phyloP scores from a whole-genome alignment of 2,329 filamentous ascomycete genomes.

The Aspergillus transmontanensis region DNA sequence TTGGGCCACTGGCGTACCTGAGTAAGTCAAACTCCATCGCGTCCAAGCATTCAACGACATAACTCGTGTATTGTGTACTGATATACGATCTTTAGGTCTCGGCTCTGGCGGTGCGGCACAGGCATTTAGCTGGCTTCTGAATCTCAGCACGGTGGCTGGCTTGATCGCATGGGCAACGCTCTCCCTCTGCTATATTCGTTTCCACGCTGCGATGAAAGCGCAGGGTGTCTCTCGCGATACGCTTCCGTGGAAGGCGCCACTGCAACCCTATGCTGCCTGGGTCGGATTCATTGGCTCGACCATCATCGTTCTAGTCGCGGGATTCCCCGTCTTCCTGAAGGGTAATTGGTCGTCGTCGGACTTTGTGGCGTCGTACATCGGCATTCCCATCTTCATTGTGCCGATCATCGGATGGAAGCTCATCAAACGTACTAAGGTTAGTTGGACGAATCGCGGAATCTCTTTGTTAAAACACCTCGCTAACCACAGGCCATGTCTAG shows the following conservation, averaged over 20 bases:
- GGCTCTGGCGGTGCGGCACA: constrained; percentile 37
- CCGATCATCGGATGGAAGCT: constrained; percentile 49
- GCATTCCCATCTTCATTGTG: constrained; percentile 46
- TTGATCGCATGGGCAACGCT: constrained; percentile 53
- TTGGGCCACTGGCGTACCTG: constrained; percentile 47
- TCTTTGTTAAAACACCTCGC: background rate
- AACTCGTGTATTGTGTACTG: background rate
- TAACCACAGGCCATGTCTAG: constrained; percentile 11
- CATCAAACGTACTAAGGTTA: constrained; percentile 39
- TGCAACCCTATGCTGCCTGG: constrained; percentile 66
- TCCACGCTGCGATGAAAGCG: constrained; percentile 49
- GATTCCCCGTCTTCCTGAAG: constrained; percentile 57
- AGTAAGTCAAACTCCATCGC: constrained; percentile 21
- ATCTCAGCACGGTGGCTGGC: constrained; percentile 50
- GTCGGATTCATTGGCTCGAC: constrained; percentile 59
- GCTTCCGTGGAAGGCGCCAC: constrained; percentile 51
- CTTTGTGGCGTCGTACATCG: constrained; percentile 46
- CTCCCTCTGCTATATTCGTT: constrained; percentile 53
- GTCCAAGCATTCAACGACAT: too few relatives aligned
- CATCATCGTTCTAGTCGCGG: constrained; percentile 67
- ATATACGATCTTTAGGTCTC: constrained; percentile 24
- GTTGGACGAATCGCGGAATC: constrained; percentile 9
- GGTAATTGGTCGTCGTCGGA: constrained; percentile 35
- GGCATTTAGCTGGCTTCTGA: constrained; percentile 46
- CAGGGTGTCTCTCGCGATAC: constrained; percentile 41